These are phyloP conservation scores for Chimonanthus praecox DNA, from an alignment of 164 flowering plant species.

Conservation along the genomic window DNA sequence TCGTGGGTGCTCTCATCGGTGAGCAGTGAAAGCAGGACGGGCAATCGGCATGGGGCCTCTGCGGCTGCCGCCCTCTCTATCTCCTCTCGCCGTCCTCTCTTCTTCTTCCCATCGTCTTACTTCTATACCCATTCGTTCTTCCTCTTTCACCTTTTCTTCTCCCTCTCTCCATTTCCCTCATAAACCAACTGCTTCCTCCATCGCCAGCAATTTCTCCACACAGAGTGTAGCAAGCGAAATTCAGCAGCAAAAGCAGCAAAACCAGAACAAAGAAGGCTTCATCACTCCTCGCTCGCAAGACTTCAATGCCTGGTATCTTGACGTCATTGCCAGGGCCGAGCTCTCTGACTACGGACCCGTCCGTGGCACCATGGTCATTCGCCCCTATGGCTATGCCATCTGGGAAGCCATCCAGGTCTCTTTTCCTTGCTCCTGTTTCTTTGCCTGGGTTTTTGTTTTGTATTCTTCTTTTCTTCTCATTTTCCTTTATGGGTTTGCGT, in stretches of 20 bases:
- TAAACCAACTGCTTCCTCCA: conserved; percentile 12
- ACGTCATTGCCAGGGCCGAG: conserved; percentile 75
- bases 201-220: conserved; percentile 25
- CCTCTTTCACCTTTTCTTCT: neutral
- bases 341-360: conserved; percentile 97
- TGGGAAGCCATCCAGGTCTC: conserved; percentile 98
- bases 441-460: neutral
- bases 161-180: conserved; percentile 7
- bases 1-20: too few species aligned
- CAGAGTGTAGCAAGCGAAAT: conserved; percentile 8
- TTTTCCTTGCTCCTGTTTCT: neutral
- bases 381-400: conserved; percentile 95
- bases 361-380: conserved; percentile 96
- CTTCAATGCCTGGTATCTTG: conserved; percentile 91
- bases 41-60: conserved; percentile 13
- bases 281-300: conserved; percentile 88
- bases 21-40: too few species aligned
- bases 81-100: conserved; percentile 4
- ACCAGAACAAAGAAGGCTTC: conserved; percentile 11
- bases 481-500: neutral
- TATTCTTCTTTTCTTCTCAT: neutral
- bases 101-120: conserved; percentile 2
- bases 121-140: neutral
- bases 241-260: conserved; percentile 1
- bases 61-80: conserved; percentile 6